phyloP scores from a whole-genome alignment of 805 yeast genomes.

The Metschnikowia colocasiae region DNA sequence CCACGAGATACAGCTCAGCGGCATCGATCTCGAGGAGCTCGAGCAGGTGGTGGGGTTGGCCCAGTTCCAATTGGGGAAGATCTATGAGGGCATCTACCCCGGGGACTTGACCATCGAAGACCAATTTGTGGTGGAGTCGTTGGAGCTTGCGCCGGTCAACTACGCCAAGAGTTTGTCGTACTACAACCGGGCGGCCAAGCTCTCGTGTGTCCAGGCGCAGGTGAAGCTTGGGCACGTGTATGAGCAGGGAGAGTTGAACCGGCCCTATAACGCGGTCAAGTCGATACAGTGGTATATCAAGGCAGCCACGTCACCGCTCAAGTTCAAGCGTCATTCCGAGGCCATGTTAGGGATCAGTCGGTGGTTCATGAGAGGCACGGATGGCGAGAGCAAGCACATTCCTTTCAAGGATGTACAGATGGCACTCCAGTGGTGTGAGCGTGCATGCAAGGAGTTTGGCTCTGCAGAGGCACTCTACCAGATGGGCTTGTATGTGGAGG shows the following conservation, averaged over 20 bases:
- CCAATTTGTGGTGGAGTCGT: slow-evolving; percentile 31
- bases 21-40: slow-evolving; percentile 39
- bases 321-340: slow-evolving; percentile 40
- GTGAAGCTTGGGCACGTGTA: slow-evolving; percentile 41
- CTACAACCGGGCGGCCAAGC: slow-evolving; percentile 41
- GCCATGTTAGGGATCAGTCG: slow-evolving; percentile 44
- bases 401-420: slow-evolving; percentile 34
- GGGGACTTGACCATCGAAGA: slow-evolving; percentile 38
- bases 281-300: slow-evolving; percentile 44
- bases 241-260: slow-evolving; percentile 41
- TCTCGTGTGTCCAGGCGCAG: slow-evolving; percentile 37
- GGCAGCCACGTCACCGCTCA: slow-evolving; percentile 38
- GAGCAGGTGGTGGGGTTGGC: slow-evolving; percentile 41
- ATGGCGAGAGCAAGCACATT: slow-evolving; percentile 33
- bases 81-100: slow-evolving; percentile 45
- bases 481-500: slow-evolving; percentile 39
- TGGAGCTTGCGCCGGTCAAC: slow-evolving; percentile 40
- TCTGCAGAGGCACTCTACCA: slow-evolving; percentile 37
- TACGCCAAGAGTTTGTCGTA: slow-evolving; percentile 39
- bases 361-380: slow-evolving; percentile 37
- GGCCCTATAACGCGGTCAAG: slow-evolving; percentile 36
- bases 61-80: slow-evolving; percentile 38
- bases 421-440: slow-evolving; percentile 42
- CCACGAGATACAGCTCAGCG: slow-evolving; percentile 32
- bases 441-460: slow-evolving; percentile 38